Evolutionary conservation across 2,329 filamentous ascomycete genomes (phyloP).

Genomic region (Boeremia lycopersici): DNA sequence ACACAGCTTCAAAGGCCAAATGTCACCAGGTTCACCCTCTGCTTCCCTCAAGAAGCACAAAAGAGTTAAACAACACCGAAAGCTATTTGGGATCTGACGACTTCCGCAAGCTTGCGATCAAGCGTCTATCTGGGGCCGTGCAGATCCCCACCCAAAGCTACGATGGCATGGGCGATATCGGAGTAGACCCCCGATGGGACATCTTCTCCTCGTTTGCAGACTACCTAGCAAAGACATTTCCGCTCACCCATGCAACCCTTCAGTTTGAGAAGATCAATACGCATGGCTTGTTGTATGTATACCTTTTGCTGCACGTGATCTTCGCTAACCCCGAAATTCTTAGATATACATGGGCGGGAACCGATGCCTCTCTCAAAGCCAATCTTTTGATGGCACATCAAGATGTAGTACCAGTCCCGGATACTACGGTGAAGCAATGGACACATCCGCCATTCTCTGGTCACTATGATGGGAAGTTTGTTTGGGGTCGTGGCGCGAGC

Average conservation of each 20-base stretch:
- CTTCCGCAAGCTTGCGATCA: slow-evolving; percentile 41
- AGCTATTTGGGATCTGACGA: slow-evolving; percentile 34
- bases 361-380: slow-evolving; percentile 58
- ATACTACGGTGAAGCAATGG: slow-evolving; percentile 61
- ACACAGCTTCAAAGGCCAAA: slow-evolving; percentile 14
- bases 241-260: slow-evolving; percentile 50
- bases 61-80: slow-evolving; percentile 38
- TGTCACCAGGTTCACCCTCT: slow-evolving; percentile 40
- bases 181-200: slow-evolving; percentile 64
- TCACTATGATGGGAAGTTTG: slow-evolving; percentile 59
- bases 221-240: slow-evolving; percentile 40
- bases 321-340: not conserved
- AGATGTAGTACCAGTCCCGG: slow-evolving; percentile 65
- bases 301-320: not conserved
- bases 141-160: slow-evolving; percentile 62
- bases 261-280: slow-evolving; percentile 63
- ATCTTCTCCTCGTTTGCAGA: slow-evolving; percentile 61
- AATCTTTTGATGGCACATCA: slow-evolving; percentile 68
- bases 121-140: slow-evolving; percentile 54
- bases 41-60: slow-evolving; percentile 27
- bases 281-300: slow-evolving; percentile 59
- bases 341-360: slow-evolving; percentile 59
- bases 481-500: slow-evolving; percentile 66
- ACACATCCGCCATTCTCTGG: slow-evolving; percentile 66
- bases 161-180: slow-evolving; percentile 61